Evolutionary conservation across 768 basidiomycete species (phyloP), one percentile per base, ranked within the genome.

Genomic region (Chiua virens): DNA sequence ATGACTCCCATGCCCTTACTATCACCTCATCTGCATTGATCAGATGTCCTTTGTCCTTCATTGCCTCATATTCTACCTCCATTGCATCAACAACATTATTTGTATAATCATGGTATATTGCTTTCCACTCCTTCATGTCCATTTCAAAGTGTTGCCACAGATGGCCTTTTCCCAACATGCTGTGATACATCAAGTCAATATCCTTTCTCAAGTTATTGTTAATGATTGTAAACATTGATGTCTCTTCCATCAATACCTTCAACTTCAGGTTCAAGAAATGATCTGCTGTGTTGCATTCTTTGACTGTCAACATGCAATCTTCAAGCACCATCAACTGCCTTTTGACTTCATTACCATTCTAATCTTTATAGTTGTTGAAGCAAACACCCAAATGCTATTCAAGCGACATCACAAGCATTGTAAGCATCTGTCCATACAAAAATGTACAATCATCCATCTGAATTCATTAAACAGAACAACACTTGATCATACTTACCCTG

Each of bases 1-100:
- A 14, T 0, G 22, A 10, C 32, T 4, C 8, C 45, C 45, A 46
- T 2, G 45, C 45, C 8, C 2, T 46, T 20, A 11, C 18, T 9
- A 7, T 8, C 3, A 15, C n/a, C 0, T 46, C 25, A 4, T 2
- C 0, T 8, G 11, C 7, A 1, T 9, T 20, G 0, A 7, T 4
- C 2, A 46, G 14, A 5, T 36, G 17, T 0, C 13, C 25, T 13
- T 46, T 23, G 0, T 15, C 15, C 11, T 18, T 13, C 45, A 46
- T 46, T n/a, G 4, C 28, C 36, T 25, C 2, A 11, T 28, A 20
- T 5, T 11, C 11, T 1, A 3, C 13, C 3, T 9, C 2, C 5
- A 38, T 38, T 23, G 13, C n/a, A 0, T 38, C 36, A 0, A 37
- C 36, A 3, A 38, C 45, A 5, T 46, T n/a, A 2, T 1, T 3